Base-by-base conservation (phyloP, 108 stramenopile species). In the Nannochloropsis salina region DNA sequence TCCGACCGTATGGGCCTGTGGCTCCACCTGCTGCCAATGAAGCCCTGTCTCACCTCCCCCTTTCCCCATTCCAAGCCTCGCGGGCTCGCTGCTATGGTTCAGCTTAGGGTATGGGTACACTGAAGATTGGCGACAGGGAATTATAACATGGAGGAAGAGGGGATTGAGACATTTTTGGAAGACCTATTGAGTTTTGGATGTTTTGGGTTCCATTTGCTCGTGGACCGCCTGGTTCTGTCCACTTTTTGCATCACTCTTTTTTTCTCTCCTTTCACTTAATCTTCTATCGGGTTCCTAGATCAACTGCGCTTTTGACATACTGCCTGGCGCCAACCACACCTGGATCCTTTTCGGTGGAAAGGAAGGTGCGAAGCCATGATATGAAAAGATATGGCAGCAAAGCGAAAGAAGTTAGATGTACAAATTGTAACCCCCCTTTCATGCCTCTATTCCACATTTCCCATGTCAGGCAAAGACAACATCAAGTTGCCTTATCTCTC, bases 1-100 rank as follows among this genome's bases (percentile, higher is more conserved):
- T n/a, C 20, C 20, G 61, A 74, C n/a, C 4, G 61, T 4, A 6
- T 74, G 61, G 61, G 61, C 20, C 61, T 74, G 61, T 74, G 61
- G 61, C 61, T 74, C 20, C 61, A 74, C 8, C 61, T 74, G 61
- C 61, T 74, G 61, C 61, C 61, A 74, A 74, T 74, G 61, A 74
- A 74, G 61, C 61, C 61, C 0, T n/a, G 15, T 74, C 61, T 2
- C n/a, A 74, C 61, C 61, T 74, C 61, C n/a, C 61, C 61, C 61
- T 74, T 74, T n/a, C 61, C 61, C 2, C 61, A n/a, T 2, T 74
- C 61, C 8, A 74, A 74, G 61, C 61, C 61, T n/a, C 61, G 61
- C 61, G 61, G 61, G 61, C 6, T 74, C 3, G 61, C 61, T 8
- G 4, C 61, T 15, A 74, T 74, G 61, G 6, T 74, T 4, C 61